A percentile compares a stretch with the other conserved stretches of the same genome.
These are phyloP conservation scores for Schrenkiella parvula DNA, from an alignment of 345 rosid species.

Conservation along the genomic window DNA sequence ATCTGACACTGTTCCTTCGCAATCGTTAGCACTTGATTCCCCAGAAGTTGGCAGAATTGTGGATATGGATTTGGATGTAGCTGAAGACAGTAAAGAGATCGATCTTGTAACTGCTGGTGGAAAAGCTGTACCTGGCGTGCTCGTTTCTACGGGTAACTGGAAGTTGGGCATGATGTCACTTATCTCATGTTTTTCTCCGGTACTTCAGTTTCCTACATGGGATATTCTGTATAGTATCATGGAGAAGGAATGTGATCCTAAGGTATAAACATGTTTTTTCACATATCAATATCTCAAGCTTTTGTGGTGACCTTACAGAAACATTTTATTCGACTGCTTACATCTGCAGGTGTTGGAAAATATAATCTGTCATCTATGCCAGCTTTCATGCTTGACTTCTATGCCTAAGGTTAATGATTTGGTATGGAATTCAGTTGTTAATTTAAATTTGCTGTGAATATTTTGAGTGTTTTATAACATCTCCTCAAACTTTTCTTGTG, in stretches of 20 bases:
- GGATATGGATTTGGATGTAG: conserved; percentile 79
- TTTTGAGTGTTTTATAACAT: conserved; percentile 1
- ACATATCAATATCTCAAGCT: conserved; percentile 10
- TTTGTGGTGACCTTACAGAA: conserved; percentile 13
- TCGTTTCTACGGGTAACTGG: conserved; percentile 57
- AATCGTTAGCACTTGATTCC: conserved; percentile 40
- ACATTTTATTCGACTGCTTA: conserved; percentile 5
- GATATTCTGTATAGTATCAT: conserved; percentile 57
- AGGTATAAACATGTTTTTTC: conserved; percentile 43
- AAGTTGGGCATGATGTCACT: conserved; percentile 78
- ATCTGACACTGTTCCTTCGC: conserved; percentile 32
- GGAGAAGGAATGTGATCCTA: conserved; percentile 55
- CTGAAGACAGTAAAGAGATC: conserved; percentile 51
- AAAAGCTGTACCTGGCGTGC: conserved; percentile 35
- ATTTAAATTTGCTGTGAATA: conserved; percentile 13
- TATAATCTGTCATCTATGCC: conserved; percentile 59
- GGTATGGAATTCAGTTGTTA: conserved; percentile 45
- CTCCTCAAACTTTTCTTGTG: conserved; percentile 3
- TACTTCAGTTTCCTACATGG: conserved; percentile 53
- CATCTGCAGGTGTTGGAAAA: conserved; percentile 58
- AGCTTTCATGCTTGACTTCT: conserved; percentile 48
- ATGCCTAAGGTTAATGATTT: conserved; percentile 46
- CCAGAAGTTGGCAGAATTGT: conserved; percentile 52
- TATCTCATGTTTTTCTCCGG: conserved; percentile 62
- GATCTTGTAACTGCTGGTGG: conserved; percentile 51